Evolutionary conservation across 2,329 filamentous ascomycete genomes (phyloP), one percentile per base, ranked within the genome.

Genomic region (Phialocephala subalpina): DNA sequence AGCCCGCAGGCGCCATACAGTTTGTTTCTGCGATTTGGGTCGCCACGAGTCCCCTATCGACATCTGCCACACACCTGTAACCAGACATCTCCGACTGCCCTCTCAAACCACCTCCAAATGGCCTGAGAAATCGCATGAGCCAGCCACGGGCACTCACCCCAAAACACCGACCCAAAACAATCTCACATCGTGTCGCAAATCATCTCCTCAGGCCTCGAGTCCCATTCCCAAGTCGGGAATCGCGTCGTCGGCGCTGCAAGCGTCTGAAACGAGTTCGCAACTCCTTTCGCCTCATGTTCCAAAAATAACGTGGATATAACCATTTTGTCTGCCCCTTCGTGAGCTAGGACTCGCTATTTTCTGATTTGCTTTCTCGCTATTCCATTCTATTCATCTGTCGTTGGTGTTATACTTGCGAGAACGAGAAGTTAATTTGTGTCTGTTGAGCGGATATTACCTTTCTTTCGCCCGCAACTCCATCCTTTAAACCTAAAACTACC

Each of bases 251-350:
- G 16, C 25, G 8, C n/a, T 14, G n/a, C 55, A n/a, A 38, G 55
- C 29, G 36, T 38, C 62, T 64, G 62, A 64, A 64, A 64, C 62
- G 53, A 47, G 8, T 25, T 22, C 55, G 33, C 9, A 57, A 60
- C 58, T 65, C 63, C 47, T 65, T 60, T 53, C 45, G 58, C 63
- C 52, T 62, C 63, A 61, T 2, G 33, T 45, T 56, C 64, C 60
- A 60, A 66, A 66, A 60, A 66, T 66, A 66, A 60, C 53, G 18
- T 29, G 27, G 35, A 63, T 66, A 66, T 66, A 63, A 60, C 36
- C 57, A 36, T 52, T 65, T 65, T 38, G 20, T 78, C 78, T 62
- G 75, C 77, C 63, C 42, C n/a, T 25, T 14, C 22, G n/a, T n/a
- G 36, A 42, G 58, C 40, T 47, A 36, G 52, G 52, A 56, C 33